Conservation (phyloP, 2,329 filamentous ascomycete genomes). For the Rhynchosporium secalis region DNA sequence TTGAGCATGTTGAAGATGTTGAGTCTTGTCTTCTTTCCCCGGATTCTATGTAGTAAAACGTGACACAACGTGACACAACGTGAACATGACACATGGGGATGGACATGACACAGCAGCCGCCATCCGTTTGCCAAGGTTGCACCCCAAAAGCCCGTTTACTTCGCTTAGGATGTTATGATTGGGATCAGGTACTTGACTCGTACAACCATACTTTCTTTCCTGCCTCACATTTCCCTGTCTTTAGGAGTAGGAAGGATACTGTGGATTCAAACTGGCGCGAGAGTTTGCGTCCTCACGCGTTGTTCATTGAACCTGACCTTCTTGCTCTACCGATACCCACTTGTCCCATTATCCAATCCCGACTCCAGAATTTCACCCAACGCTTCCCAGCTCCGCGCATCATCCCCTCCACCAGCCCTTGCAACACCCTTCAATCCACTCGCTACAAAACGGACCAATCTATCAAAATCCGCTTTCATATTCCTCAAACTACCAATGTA, state of each 20-base stretch:
- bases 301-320: not conserved
- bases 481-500: slow-evolving; percentile 55
- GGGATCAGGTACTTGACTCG: not conserved
- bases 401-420: slow-evolving; percentile 65
- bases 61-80: not conserved
- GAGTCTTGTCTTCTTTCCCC: not conserved
- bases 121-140: not conserved
- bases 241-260: too few species aligned
- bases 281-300: too few species aligned
- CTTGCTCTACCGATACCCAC: not conserved
- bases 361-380: slow-evolving; percentile 77
- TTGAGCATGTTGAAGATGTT: not conserved
- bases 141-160: not conserved
- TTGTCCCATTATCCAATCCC: slow-evolving; percentile 36
- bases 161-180: not conserved
- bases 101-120: not conserved
- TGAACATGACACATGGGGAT: not conserved
- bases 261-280: too few species aligned
- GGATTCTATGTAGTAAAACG: not conserved
- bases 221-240: too few species aligned
- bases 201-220: too few species aligned
- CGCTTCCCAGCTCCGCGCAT: slow-evolving; percentile 68
- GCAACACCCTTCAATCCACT: slow-evolving; percentile 74
- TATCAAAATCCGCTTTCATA: slow-evolving; percentile 63
- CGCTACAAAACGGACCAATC: slow-evolving; percentile 67